Evolutionary conservation across 1,284 basidiomycete genomes (phyloP), one percentile per base, ranked within the genome.

Genomic region (Coniophora puteana): DNA sequence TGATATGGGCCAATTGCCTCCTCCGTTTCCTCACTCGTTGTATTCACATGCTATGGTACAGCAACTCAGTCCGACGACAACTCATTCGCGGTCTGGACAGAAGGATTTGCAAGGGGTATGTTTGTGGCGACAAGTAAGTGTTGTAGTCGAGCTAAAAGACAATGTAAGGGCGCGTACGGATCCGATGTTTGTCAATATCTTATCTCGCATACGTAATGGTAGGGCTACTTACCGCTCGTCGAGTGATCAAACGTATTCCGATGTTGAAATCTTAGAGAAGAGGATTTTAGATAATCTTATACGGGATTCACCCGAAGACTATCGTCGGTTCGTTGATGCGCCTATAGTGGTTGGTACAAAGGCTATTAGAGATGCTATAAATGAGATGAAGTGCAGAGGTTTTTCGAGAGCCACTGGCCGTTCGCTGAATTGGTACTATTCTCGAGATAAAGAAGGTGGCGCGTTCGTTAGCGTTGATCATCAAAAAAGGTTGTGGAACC

Each of bases 1-100:
- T 0, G 67, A 71, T 38, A 66, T 70, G 46, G 54, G 57, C 0
- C 68, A 70, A 35, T 43, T 69, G 1, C 58, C 62, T 2, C 65
- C 66, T 13, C 57, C 66, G 0, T 47, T 40, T 0, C 51, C 58
- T 3, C 5, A 10, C 10, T 14, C 33, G 8, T 23, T 35, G 17
- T 35, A 20, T 14, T 8, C 17, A 8, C 17, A 35, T 21, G 8
- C n/a, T 7, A 14, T 35, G 7, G 17, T 35, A 5, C 7, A 23
- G 17, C 5, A 20, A 18, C 16, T 35, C 8, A 20, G 17, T 17
- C 25, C 13, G 1, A 28, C 16, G 4, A 18, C 43, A 26, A 23
- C 18, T 8, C 8, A 20, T 6, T 3, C 45, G 29, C 3, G 36
- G 36, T 10, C 35, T 49, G 11, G 22, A 34, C 13, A 31, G 37